Evolutionary conservation across 2,329 filamentous ascomycete genomes (phyloP).

Genomic region (Exophiala xenobiotica): DNA sequence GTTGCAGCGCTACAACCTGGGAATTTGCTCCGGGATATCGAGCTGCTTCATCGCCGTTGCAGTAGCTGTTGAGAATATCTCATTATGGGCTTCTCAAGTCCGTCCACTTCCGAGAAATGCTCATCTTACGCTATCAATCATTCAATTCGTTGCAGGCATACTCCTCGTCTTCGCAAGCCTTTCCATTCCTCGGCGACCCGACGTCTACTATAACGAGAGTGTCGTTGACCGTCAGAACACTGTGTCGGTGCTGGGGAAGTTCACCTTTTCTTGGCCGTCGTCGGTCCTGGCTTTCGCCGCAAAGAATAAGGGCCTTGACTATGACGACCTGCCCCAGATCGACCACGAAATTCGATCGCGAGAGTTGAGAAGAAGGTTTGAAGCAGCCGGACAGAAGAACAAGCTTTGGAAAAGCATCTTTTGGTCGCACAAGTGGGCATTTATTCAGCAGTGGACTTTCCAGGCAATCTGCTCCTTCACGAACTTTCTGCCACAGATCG

Average conservation of each 20-base stretch:
- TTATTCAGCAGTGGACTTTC: constrained; percentile 60
- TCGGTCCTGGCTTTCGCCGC: constrained; percentile 56
- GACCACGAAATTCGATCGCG: constrained; percentile 56
- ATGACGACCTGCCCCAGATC: constrained; percentile 62
- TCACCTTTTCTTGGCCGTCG: constrained; percentile 65
- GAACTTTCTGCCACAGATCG: constrained; percentile 70
- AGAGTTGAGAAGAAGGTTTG: constrained; percentile 52
- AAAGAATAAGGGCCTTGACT: constrained; percentile 60
- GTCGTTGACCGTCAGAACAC: constrained; percentile 65
- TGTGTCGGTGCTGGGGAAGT: constrained; percentile 59
- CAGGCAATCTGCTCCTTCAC: constrained; percentile 56
- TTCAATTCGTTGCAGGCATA: constrained; percentile 37
- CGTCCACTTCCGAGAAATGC: constrained; percentile 20
- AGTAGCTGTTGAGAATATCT: constrained; percentile 28
- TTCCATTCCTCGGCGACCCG: constrained; percentile 64
- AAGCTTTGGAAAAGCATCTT: constrained; percentile 63
- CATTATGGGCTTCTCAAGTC: constrained; percentile 18
- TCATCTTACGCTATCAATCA: constrained; percentile 25
- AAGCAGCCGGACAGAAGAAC: constrained; percentile 34
- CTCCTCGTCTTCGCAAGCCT: constrained; percentile 51
- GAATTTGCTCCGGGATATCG: constrained; percentile 23
- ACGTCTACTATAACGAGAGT: constrained; percentile 60
- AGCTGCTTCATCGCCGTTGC: constrained; percentile 24
- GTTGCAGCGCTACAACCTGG: constrained; percentile 25
- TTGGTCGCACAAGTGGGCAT: constrained; percentile 55